Evolutionary conservation across 2,329 filamentous ascomycete genomes (phyloP), one percentile per base, ranked within the genome.

Genomic region (Pseudogymnoascus sp.): DNA sequence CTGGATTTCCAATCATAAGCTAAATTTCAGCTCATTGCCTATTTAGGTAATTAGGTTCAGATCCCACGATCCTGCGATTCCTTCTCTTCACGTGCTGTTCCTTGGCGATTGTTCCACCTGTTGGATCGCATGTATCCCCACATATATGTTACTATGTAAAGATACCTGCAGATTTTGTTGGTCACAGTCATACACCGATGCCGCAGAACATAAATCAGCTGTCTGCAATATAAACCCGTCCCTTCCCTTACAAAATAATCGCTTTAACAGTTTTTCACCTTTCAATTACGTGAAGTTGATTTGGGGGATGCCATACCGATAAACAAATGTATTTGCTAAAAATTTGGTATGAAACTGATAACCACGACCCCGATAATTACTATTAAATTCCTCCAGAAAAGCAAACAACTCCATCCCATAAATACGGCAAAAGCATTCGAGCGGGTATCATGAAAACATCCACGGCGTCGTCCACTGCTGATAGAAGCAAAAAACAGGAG

Each of bases 341-440:
- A 51, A 57, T 18, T 36, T 18, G 51, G 29, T 57, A 34, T 57
- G 51, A 36, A 36, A 18, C 51, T 36, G 29, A 31, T 18, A 31
- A 57, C 16, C 51, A 18, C 16, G 51, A 57, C n/a, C 29, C 51
- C n/a, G 29, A 57, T 36, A 57, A 57, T 57, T 57, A 57, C 51
- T 57, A 57, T 57, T 57, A 57, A 57, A 18, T 34, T 10, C 29
- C 12, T 14, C 51, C 10, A 31, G 29, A 57, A 34, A 18, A 21
- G 51, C 51, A 57, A 12, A 12, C 2, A 57, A 57, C 51, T 57
- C 51, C 51, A 36, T 57, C 29, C 26, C 26, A 18, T 34, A 36
- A 57, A 57, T 34, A 34, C n/a, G 10, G 16, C 29, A 57, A 57
- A 51, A 29, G n/a, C 51, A 18, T 57, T 57, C 51, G 29, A 57